phyloP scores from a whole-genome alignment of 176 grass and related monocot genomes.

The Thinopyrum elongatum region DNA sequence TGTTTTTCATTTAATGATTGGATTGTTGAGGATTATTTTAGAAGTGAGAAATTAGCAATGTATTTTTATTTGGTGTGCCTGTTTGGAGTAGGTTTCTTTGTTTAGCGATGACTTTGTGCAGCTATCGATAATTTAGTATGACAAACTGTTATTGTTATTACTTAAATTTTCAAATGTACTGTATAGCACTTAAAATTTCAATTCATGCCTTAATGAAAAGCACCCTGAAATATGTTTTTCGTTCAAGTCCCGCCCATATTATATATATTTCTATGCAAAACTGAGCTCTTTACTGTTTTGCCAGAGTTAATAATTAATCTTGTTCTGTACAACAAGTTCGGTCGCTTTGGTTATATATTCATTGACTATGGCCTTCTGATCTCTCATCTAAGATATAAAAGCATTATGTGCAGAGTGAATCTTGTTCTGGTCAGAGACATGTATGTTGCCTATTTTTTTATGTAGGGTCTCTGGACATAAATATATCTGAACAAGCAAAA shows the following conservation, averaged over 20 bases:
- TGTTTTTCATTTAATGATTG: neutral
- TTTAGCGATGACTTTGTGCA: neutral
- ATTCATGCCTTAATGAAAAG: neutral
- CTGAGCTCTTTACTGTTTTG: neutral
- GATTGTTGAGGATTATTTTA: neutral
- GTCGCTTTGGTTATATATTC: neutral
- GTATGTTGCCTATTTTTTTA: neutral
- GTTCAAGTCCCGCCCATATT: neutral
- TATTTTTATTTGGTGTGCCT: neutral
- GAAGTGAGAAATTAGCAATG: neutral
- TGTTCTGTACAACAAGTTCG: neutral
- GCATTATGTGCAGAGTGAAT: neutral
- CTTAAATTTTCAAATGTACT: neutral
- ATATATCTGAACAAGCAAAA: neutral
- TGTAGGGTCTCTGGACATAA: neutral
- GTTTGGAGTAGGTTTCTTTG: neutral
- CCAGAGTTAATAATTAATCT: neutral
- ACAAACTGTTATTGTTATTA: neutral
- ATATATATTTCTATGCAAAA: neutral
- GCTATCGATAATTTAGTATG: neutral
- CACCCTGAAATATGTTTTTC: neutral
- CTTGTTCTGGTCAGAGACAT: neutral
- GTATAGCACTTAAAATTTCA: neutral
- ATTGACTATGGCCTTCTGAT: neutral
- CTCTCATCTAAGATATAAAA: neutral